Conservation (phyloP, 2,329 filamentous ascomycete genomes). For the Xylariomycetidae sp. region DNA sequence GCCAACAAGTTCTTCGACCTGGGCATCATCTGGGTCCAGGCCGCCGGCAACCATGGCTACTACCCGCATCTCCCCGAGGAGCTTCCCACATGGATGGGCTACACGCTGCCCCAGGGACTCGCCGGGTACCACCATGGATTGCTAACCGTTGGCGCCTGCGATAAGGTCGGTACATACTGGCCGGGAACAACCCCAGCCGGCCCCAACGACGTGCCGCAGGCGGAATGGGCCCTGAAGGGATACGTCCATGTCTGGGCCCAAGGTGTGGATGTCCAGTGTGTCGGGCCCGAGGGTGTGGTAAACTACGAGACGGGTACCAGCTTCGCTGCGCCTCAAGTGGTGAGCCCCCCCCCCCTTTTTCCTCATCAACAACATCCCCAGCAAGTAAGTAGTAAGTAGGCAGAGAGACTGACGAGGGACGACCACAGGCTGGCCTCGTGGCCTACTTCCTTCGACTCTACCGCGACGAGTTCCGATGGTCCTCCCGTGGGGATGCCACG, state of each 20-base stretch:
- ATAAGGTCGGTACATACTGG: not conserved
- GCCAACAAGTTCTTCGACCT: not conserved
- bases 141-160: not conserved
- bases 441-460: constrained; percentile 1
- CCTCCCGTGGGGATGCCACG: not conserved
- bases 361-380: too few species aligned
- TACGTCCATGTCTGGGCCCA: not conserved
- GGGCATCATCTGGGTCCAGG: constrained; percentile 1
- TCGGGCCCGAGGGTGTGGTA: not conserved
- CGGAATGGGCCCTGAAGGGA: not conserved
- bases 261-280: not conserved
- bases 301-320: not conserved
- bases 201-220: not conserved
- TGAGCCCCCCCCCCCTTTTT: too few species aligned
- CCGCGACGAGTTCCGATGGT: not conserved
- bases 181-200: not conserved
- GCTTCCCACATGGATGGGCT: not conserved
- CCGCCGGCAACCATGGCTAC: constrained; percentile 2
- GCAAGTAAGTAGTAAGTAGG: too few species aligned
- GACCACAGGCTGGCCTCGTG: constrained; percentile 2
- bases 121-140: not conserved
- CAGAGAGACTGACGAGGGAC: too few species aligned
- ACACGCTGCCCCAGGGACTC: not conserved
- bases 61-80: not conserved
- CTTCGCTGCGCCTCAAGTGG: constrained; percentile 3